Base-by-base conservation (phyloP, 768 basidiomycete species). In the Termitomyces bulborhizus region DNA sequence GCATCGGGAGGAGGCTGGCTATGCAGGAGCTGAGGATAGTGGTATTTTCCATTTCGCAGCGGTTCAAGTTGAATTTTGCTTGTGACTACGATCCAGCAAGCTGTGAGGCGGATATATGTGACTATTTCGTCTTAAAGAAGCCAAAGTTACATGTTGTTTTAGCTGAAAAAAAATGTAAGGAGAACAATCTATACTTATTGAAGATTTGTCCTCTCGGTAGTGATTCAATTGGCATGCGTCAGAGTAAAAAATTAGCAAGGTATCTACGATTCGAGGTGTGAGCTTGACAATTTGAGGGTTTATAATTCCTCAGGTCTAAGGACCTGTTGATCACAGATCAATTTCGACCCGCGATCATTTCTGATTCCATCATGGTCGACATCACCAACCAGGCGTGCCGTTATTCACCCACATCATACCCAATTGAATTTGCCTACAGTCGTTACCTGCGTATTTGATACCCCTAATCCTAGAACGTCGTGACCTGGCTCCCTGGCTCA, bases 1-100 rank as follows among this genome's bases (percentile, higher is more conserved):
- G 82, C 60, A 74, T 71, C 12, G 81, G 80, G 18, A 74, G 64
- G 46, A 62, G 63, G 46, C 55, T 75, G 47, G 74, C 73, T 3
- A 63, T 65, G 55, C 57, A 69, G 48, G 73, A 74, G 51, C 62
- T 76, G 65, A 21, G 21, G 15, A 60, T 64, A 55, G 60, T 71
- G 18, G 57, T 64, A 9, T 66, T 63, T 43, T 51, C 63, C 32
- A 57, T 73, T 29, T 56, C 71, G 34, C 62, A 62, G 44, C 65
- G 61, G 29, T 73, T 72, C 56, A 65, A 68, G 13, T 62, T 72
- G 50, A 44, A 60, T 3, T 69, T 73, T 53, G 62, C 60, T 49
- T 49, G 55, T 3, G 64, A 56, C 3, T 70, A 65, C 53, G 59
- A 68, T 42, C 53, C 54, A 34, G 29, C 46, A 11, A 51, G 59